Conservation (phyloP, 768 basidiomycete genomes). For the Psilocybe cyanescens region DNA sequence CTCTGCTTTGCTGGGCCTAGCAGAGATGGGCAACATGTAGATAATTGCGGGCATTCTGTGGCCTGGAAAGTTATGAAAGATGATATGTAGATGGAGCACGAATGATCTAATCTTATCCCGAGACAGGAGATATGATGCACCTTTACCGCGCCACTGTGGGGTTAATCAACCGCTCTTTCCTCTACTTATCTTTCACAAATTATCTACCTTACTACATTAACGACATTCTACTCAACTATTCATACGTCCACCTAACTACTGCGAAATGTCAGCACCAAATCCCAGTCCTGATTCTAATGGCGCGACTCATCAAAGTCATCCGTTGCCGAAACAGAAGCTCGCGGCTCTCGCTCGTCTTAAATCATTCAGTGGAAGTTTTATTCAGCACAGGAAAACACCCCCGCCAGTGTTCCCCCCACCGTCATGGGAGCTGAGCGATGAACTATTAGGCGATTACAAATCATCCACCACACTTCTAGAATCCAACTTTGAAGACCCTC, state of each 20-base stretch:
- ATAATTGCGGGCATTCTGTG: slow-evolving; percentile 44
- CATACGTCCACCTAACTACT: background rate
- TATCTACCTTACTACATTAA: background rate
- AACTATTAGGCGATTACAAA: slow-evolving; percentile 16
- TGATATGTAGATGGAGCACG: slow-evolving; percentile 1
- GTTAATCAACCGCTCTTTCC: background rate
- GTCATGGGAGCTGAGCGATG: slow-evolving; percentile 48
- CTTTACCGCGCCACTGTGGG: background rate
- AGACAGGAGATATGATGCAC: background rate
- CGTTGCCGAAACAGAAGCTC: slow-evolving; percentile 36
- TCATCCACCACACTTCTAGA: slow-evolving; percentile 22
- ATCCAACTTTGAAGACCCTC: slow-evolving; percentile 21
- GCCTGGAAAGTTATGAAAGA: slow-evolving; percentile 39
- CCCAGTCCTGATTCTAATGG: slow-evolving; percentile 8
- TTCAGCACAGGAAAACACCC: slow-evolving; percentile 18
- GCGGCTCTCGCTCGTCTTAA: slow-evolving; percentile 39
- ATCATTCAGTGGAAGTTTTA: slow-evolving; percentile 32
- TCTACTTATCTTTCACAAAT: background rate
- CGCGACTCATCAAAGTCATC: slow-evolving; percentile 4
- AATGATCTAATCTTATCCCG: background rate
- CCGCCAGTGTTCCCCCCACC: slow-evolving; percentile 46
- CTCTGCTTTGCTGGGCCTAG: slow-evolving; percentile 44
- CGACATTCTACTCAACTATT: background rate
- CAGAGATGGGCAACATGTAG: slow-evolving; percentile 32
- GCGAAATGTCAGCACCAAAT: slow-evolving; percentile 11